Evolutionary conservation across 805 yeast species (phyloP), one percentile per base, ranked within the genome.

Genomic region (Phaffomyces antillensis): DNA sequence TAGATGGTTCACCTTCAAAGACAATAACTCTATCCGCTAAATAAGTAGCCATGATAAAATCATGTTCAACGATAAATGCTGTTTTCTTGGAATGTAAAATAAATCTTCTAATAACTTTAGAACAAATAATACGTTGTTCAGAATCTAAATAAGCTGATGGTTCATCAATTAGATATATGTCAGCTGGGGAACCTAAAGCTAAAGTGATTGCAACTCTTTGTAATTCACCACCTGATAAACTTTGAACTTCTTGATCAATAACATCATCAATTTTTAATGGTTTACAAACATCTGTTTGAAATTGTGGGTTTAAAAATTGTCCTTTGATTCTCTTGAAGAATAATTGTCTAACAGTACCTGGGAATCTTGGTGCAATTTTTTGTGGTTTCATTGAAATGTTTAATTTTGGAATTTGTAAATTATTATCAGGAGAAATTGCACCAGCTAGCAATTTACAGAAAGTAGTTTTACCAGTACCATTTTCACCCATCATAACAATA

Each of bases 1-100:
- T 76, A 25, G 98, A 88, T 44, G 99, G 98, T 52, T 70, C 61
- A 68, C 99, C 99, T 68, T 93, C 99, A 62, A 91, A 93, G 46
- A 93, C 98, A 78, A 93, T 91, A 59, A 93, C 99, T 63, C 95
- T 81, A 71, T 93, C 99, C 52, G 99, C 99, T 75, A 93, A 78
- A 67, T 93, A 93, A 16, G 99, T 93, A 53, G 99, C 98, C 99
- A 93, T 93, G 74, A 93, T 93, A 79, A 93, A 93, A 79, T 93
- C 99, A 81, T 93, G 99, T 83, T 93, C 99, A 48, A 93, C 99
- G 59, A 93, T 76, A 67, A 93, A 93, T n/a, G 99, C 99, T 39
- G 98, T 91, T 77, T 91, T 93, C 76, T 91, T 90, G 57, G 96
- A 80, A 65, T 93, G 99, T 65, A 93, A 73, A 61, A 93, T 86